These are phyloP conservation scores for Elymus sibiricus DNA, from an alignment of 176 grass and related monocot species.

Conservation along the genomic window DNA sequence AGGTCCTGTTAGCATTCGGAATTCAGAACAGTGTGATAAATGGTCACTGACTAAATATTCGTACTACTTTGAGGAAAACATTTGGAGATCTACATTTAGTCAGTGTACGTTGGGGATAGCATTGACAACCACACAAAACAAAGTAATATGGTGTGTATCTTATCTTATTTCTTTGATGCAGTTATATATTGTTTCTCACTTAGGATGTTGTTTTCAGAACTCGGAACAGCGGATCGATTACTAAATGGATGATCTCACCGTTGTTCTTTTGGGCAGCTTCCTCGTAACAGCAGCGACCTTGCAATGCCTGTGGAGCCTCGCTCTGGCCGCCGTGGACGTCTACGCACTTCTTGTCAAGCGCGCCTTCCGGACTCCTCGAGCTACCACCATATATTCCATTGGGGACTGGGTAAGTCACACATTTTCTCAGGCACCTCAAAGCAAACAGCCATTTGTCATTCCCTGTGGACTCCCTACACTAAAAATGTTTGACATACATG, in stretches of 20 bases:
- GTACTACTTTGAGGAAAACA: background rate
- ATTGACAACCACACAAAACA: background rate
- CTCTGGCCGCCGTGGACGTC: slow-evolving; percentile 60
- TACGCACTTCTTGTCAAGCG: slow-evolving; percentile 86
- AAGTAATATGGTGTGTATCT: background rate
- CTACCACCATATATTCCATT: slow-evolving; percentile 62
- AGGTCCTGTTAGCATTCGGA: background rate
- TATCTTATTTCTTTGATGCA: background rate
- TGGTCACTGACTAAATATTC: no score
- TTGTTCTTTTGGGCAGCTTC: slow-evolving; percentile 47
- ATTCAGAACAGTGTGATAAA: background rate
- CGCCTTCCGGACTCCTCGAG: slow-evolving; percentile 43
- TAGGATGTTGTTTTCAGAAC: no score
- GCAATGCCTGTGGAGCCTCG: slow-evolving; percentile 84
- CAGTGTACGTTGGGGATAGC: background rate
- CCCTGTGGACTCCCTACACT: background rate
- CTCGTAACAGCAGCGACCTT: slow-evolving; percentile 67
- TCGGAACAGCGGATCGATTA: background rate
- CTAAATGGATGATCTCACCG: slow-evolving; percentile 13
- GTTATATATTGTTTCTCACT: background rate
- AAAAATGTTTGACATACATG: no score
- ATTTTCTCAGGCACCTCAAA: background rate
- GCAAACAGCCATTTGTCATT: background rate
- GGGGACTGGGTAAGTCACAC: slow-evolving; percentile 70
- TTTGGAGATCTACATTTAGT: background rate